Evolutionary conservation across 192 early-diverging fungal species (phyloP).

Genomic region (Lobosporangium transversale): DNA sequence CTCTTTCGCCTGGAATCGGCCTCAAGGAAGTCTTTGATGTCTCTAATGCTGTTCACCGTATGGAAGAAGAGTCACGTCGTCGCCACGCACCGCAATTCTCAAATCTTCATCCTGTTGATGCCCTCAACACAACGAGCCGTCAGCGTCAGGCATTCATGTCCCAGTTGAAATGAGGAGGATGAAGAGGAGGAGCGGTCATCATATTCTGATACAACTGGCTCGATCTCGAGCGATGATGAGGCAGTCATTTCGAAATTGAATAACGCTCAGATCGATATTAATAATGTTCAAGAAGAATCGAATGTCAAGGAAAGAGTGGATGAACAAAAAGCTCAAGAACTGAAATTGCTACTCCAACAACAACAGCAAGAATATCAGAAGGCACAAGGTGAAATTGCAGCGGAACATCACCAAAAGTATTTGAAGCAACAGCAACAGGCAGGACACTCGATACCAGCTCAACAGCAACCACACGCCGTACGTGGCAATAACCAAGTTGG

Average conservation of each 20-base stretch:
- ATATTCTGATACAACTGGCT: slow-evolving; percentile 7
- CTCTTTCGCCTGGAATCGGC: slow-evolving; percentile 59
- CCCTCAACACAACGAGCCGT: no score
- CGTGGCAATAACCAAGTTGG: slow-evolving; percentile 10
- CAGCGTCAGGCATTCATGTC: slow-evolving; percentile 49
- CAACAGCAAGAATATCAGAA: slow-evolving; percentile 47
- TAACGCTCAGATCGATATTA: slow-evolving; percentile 18
- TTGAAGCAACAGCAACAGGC: slow-evolving; percentile 25
- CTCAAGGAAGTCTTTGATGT: slow-evolving; percentile 81
- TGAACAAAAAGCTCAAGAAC: no score
- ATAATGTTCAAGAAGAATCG: slow-evolving; percentile 9
- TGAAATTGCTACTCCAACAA: no score
- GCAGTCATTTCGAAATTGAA: slow-evolving; percentile 13
- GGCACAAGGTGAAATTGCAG: slow-evolving; percentile 30
- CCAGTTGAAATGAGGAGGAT: slow-evolving; percentile 45
- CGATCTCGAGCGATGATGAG: slow-evolving; percentile 28
- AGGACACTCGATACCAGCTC: slow-evolving; percentile 35
- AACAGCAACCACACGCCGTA: background rate
- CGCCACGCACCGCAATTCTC: slow-evolving; percentile 24
- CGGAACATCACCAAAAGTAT: slow-evolving; percentile 38
- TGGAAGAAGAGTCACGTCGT: slow-evolving; percentile 68
- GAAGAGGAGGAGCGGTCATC: slow-evolving; percentile 5
- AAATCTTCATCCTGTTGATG: slow-evolving; percentile 22
- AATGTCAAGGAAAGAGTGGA: slow-evolving; percentile 6
- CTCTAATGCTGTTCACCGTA: slow-evolving; percentile 78